Evolutionary conservation across 768 basidiomycete genomes (phyloP).

Genomic region (Cyclocybe cylindracea): DNA sequence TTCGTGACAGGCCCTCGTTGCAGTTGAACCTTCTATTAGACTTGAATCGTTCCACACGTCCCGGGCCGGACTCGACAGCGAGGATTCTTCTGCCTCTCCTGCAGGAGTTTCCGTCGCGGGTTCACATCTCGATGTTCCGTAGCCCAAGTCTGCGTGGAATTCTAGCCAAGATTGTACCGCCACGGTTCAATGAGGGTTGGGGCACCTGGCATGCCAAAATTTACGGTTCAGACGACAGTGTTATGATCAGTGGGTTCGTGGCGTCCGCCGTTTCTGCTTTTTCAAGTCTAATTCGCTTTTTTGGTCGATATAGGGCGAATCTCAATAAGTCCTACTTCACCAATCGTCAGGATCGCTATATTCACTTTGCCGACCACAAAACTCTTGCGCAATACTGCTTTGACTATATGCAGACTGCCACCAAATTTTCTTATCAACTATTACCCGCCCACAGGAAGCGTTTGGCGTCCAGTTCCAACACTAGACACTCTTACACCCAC

Average conservation of each 20-base stretch:
- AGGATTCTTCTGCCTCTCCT: conserved; percentile 73
- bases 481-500: conserved; percentile 31
- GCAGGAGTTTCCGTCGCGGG: conserved; percentile 67
- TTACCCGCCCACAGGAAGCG: conserved; percentile 22
- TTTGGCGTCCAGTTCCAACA: not conserved
- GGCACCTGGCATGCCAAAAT: conserved; percentile 98
- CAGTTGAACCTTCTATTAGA: conserved; percentile 77
- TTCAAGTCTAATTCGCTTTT: not conserved
- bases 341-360: conserved; percentile 92
- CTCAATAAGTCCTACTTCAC: conserved; percentile 92
- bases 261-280: not conserved
- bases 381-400: conserved; percentile 80
- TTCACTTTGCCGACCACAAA: conserved; percentile 66
- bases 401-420: conserved; percentile 69
- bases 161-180: conserved; percentile 77
- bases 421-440: conserved; percentile 71
- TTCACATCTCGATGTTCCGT: conserved; percentile 81
- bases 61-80: conserved; percentile 68
- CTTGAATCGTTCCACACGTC: conserved; percentile 75
- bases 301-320: conserved; percentile 68
- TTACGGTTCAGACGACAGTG: conserved; percentile 90
- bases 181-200: conserved; percentile 97
- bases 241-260: conserved; percentile 88
- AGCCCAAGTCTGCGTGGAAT: conserved; percentile 83
- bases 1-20: conserved; percentile 60